A percentile compares a stretch with the other conserved stretches of the same genome.
These are phyloP conservation scores for Fusarium veterinarium DNA, from an alignment of 2,329 filamentous ascomycete species.

Conservation along the genomic window DNA sequence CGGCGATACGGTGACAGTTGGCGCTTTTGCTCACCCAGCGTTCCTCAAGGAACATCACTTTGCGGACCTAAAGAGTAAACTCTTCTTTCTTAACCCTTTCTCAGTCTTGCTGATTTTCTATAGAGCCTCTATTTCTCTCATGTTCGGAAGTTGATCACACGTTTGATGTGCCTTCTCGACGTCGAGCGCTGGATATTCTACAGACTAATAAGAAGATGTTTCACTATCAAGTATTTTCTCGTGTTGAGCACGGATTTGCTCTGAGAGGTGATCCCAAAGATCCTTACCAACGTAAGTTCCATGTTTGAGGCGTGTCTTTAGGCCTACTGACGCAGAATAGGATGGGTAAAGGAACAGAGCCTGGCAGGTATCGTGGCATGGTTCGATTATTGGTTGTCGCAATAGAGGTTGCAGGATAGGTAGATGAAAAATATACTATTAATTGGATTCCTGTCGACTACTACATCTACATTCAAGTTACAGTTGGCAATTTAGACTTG, in stretches of 20 bases:
- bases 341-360: constrained; percentile 9
- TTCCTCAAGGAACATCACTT: constrained; percentile 14
- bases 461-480: not conserved
- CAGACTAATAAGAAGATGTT: not conserved
- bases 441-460: not conserved
- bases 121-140: constrained; percentile 4
- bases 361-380: constrained; percentile 1
- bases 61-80: not conserved
- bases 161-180: constrained; percentile 5
- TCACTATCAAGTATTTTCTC: constrained; percentile 5
- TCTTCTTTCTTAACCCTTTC: not conserved
- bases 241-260: constrained; percentile 8
- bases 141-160: constrained; percentile 10
- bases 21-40: constrained; percentile 5
- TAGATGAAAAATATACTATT: no score
- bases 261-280: not conserved
- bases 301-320: not conserved
- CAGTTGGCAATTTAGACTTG: not conserved
- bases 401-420: not conserved
- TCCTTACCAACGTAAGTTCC: constrained; percentile 1
- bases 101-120: no score
- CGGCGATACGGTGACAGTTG: not conserved
- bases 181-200: constrained; percentile 1
- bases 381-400: constrained; percentile 8
- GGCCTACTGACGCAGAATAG: not conserved